These are phyloP conservation scores for Corchorus olitorius DNA, from an alignment of 345 rosid species.

Conservation along the genomic window DNA sequence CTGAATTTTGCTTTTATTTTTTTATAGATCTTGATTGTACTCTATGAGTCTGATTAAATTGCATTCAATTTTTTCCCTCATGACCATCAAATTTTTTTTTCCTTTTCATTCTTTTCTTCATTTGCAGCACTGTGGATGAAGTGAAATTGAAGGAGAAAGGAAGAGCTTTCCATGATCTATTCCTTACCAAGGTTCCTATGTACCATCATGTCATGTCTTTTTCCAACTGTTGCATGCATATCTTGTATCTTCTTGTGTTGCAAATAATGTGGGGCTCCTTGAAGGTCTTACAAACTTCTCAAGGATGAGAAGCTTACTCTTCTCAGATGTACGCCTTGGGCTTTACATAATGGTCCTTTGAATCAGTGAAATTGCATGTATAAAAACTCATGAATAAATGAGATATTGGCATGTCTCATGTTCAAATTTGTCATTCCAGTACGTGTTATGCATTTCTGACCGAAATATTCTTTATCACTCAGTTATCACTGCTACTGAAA, in stretches of 20 bases:
- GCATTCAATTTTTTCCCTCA: slow-evolving; percentile 15
- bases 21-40: slow-evolving; percentile 11
- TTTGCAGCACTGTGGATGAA: slow-evolving; percentile 82
- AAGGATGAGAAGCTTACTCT: slow-evolving; percentile 4
- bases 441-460: slow-evolving; percentile 31
- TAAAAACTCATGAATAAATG: neutral
- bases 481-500: slow-evolving; percentile 85
- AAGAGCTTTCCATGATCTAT: slow-evolving; percentile 81
- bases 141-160: slow-evolving; percentile 91
- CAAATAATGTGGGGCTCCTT: neutral
- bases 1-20: neutral
- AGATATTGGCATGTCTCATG: neutral
- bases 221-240: neutral
- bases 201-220: neutral
- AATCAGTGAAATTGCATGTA: neutral
- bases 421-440: slow-evolving; percentile 4
- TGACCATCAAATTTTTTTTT: neutral
- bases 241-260: neutral
- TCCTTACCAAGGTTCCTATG: slow-evolving; percentile 73
- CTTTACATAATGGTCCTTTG: neutral
- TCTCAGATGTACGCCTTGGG: neutral
- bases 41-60: slow-evolving; percentile 11
- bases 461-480: slow-evolving; percentile 31
- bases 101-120: slow-evolving; percentile 10
- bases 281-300: neutral